Percentiles rank a stretch among this genome's conserved stretches.
These are phyloP conservation scores for Naganishia sp. DNA, from an alignment of 1,284 basidiomycete species.

Conservation along the genomic window DNA sequence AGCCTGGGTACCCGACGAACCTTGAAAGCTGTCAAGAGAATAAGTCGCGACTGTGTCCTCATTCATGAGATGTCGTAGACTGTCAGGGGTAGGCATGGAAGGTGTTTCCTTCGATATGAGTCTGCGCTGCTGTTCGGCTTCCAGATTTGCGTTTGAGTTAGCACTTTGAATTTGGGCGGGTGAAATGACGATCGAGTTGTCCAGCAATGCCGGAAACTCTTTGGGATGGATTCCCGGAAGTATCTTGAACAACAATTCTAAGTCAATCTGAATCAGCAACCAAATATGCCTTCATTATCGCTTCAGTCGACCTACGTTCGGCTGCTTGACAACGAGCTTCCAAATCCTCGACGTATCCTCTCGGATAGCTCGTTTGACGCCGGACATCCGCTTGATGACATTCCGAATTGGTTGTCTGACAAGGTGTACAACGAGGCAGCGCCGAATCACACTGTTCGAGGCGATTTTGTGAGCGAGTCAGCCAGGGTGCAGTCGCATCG, in stretches of 20 bases:
- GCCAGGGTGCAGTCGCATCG: background rate
- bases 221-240: slow-evolving; percentile 9
- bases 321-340: slow-evolving; percentile 11
- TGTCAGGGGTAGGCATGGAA: background rate
- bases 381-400: slow-evolving; percentile 30
- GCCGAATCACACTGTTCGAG: slow-evolving; percentile 27
- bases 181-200: background rate
- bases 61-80: slow-evolving; percentile 3
- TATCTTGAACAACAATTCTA: slow-evolving; percentile 17
- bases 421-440: slow-evolving; percentile 30
- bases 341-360: slow-evolving; percentile 30
- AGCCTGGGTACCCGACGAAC: too few species aligned
- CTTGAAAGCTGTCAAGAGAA: too few species aligned
- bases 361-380: slow-evolving; percentile 28
- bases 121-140: too few species aligned
- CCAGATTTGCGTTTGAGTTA: too few species aligned
- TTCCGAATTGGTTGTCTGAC: slow-evolving; percentile 24
- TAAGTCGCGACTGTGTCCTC: background rate
- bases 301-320: slow-evolving; percentile 12
- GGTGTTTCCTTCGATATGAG: background rate
- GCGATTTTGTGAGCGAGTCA: background rate
- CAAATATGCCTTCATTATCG: background rate
- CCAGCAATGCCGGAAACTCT: slow-evolving; percentile 10
- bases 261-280: background rate
- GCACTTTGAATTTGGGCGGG: background rate